These are phyloP conservation scores for Allium cepa DNA, from an alignment of 106 monocot species.

Conservation along the genomic window DNA sequence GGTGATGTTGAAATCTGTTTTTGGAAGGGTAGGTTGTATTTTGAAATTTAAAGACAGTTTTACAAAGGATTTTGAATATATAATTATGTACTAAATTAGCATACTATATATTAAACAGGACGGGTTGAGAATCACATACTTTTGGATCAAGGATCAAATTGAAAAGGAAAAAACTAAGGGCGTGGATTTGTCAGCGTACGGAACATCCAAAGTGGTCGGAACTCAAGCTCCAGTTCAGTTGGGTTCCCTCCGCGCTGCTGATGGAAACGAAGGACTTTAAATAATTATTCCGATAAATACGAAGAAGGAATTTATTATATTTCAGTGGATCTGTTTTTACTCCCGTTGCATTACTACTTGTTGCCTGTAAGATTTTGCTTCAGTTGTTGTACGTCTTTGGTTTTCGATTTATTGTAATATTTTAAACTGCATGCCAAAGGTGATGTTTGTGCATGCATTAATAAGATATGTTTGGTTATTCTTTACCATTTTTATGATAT, in stretches of 20 bases:
- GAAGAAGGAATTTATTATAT: background rate
- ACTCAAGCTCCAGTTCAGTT: conserved; percentile 95
- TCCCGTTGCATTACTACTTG: conserved; percentile 2
- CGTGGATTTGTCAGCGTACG: conserved; percentile 55
- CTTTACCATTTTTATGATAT: background rate
- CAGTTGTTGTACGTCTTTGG: background rate
- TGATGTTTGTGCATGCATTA: no score
- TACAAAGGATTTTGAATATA: no score
- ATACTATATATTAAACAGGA: conserved; percentile 31
- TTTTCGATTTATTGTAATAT: background rate
- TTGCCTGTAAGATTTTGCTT: background rate
- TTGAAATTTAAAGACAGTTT: no score
- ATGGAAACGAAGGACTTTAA: conserved; percentile 68
- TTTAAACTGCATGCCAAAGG: background rate
- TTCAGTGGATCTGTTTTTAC: conserved; percentile 4
- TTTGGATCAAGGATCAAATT: conserved; percentile 93
- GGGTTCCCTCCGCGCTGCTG: conserved; percentile 91
- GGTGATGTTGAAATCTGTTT: no score
- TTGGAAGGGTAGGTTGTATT: no score
- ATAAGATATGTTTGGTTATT: background rate
- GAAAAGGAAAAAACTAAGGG: conserved; percentile 78
- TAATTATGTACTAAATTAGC: no score
- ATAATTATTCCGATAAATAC: background rate
- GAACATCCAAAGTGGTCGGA: conserved; percentile 81
- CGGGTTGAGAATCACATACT: conserved; percentile 87